These are phyloP conservation scores for Cinnamomum micranthum DNA, from an alignment of 164 flowering plant species.

Conservation along the genomic window DNA sequence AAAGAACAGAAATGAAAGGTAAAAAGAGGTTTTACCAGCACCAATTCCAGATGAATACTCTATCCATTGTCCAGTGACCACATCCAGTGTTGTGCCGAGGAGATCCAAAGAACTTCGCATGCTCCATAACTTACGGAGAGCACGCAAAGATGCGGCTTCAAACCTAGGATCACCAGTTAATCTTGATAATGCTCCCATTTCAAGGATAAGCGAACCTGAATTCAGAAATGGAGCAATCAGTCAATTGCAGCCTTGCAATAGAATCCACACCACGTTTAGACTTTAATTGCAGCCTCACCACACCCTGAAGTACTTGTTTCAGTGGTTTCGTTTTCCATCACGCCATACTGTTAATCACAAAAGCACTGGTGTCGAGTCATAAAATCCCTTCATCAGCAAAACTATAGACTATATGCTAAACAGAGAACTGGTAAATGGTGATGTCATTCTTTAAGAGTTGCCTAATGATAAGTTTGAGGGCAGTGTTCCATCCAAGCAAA, in stretches of 20 bases:
- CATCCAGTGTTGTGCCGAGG: constrained; percentile 89
- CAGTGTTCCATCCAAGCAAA: neutral
- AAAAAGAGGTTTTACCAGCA: constrained; percentile 54
- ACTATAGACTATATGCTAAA: constrained; percentile 8
- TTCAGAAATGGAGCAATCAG: constrained; percentile 19
- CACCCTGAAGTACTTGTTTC: constrained; percentile 99
- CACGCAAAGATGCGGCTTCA: constrained; percentile 84
- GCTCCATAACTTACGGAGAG: constrained; percentile 94
- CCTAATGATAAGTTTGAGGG: neutral
- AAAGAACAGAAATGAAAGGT: neutral
- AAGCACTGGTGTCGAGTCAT: constrained; percentile 53
- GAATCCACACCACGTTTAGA: constrained; percentile 10
- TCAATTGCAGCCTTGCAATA: constrained; percentile 12
- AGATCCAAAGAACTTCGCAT: constrained; percentile 94
- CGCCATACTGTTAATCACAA: constrained; percentile 82
- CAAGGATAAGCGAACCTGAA: constrained; percentile 95
- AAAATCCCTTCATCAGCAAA: constrained; percentile 42
- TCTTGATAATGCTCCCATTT: constrained; percentile 92
- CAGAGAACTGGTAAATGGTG: neutral
- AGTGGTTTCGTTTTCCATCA: constrained; percentile 88
- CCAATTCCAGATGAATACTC: constrained; percentile 96
- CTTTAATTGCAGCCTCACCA: constrained; percentile 49
- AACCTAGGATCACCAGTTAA: constrained; percentile 86
- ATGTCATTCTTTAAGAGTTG: too few relatives aligned
- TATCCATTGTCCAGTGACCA: constrained; percentile 87